Base-by-base conservation (phyloP, 768 basidiomycete species). In the Leccinellum albellum region DNA sequence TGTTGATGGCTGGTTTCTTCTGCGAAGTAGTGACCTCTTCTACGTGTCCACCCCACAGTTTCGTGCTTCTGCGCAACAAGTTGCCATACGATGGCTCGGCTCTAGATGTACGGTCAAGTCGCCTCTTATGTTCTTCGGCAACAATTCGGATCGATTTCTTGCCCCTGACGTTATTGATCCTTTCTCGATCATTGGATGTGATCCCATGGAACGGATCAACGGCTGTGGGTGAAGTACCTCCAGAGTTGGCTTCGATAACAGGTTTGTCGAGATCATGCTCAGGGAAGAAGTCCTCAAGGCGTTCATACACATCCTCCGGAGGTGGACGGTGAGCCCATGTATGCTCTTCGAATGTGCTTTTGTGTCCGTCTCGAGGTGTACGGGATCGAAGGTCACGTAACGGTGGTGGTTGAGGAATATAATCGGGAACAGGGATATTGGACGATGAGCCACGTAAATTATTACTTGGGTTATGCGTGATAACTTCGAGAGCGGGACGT, bases 261-360 rank as follows among this genome's bases (percentile, higher is more conserved):
- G 95, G 94, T 68, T 94, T 90, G 72, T 98, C 97, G 49, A 98
- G 83, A 66, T 98, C 94, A 68, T 97, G 91, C 61, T 89, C 87
- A 1, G 96, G 95, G 80, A 99, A 99, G 78, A 92, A 98, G 59
- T 89, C 86, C 64, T 98, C 92, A 8, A 99, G 80, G 55, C 90
- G 86, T 44, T 98, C 89, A 68, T 94, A 93, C 45, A 99, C 89
- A 63, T 91, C 89, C 74, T 98, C 97, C 0, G 94, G 86, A 46
- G 87, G 84, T 28, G 95, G 95, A 64, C 94, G 90, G 58, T 88
- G 85, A 35, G 91, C 89, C 94, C 93, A 97, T 21, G 88, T 88
- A 55, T 82, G 79, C 63, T 85, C 87, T 14, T 80, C 83, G 61
- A 91, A 89, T 5, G 85, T 87, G 47, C 76, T 62, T 60, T 64